Conservation (phyloP, 805 yeast genomes). For the Schizosaccharomyces lindneri region DNA sequence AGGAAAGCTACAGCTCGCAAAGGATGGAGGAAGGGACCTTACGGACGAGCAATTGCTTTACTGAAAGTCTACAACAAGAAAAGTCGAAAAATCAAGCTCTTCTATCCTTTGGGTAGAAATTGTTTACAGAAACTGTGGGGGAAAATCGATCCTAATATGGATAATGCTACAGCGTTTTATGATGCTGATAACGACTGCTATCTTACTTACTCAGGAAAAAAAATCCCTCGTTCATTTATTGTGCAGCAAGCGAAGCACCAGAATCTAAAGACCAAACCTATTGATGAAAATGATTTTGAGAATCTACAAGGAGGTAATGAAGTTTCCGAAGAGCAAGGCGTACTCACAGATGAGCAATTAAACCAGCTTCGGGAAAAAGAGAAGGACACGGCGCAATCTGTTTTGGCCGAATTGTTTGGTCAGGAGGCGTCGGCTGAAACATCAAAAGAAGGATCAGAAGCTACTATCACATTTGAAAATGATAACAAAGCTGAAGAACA, state of each 20-base stretch:
- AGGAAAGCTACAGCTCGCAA: not conserved
- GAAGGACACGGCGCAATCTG: not conserved
- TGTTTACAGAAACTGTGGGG: not conserved
- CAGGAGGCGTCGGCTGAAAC: not conserved
- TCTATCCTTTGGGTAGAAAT: not conserved
- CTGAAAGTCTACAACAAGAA: not conserved
- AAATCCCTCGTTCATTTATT: not conserved
- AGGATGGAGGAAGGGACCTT: not conserved
- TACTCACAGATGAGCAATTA: not conserved
- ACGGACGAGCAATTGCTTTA: not conserved
- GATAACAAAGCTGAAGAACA: not conserved
- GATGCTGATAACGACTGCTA: not conserved
- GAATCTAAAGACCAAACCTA: not conserved
- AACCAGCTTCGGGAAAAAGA: not conserved
- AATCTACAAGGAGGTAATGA: too few relatives aligned
- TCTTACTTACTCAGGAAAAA: not conserved
- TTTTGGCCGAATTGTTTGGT: not conserved
- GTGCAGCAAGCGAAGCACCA: not conserved
- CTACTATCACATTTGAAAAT: too few relatives aligned
- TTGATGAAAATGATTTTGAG: not conserved
- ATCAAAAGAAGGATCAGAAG: not conserved
- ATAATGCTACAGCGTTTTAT: not conserved
- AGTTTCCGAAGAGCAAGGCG: not conserved
- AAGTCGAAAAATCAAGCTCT: not conserved
- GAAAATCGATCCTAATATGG: not conserved